These are phyloP conservation scores for Penicillium hordei DNA, from an alignment of 2,329 filamentous ascomycete species.

Conservation along the genomic window DNA sequence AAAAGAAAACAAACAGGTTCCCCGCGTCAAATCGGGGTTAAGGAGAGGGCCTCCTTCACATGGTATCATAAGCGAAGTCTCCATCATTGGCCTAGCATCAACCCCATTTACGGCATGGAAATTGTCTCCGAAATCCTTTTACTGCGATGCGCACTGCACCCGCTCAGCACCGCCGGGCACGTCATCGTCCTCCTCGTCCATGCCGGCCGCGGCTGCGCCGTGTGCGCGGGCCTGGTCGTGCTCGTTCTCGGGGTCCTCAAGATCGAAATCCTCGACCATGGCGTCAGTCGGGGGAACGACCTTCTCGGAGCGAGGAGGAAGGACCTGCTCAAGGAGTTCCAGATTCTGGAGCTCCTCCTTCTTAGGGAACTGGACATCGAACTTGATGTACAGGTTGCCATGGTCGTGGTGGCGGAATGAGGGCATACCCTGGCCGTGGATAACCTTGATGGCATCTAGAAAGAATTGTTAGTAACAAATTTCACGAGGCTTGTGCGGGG, in stretches of 20 bases:
- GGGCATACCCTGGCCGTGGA: slow-evolving; percentile 97
- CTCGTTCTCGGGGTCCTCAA: slow-evolving; percentile 80
- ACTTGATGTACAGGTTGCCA: slow-evolving; percentile 96
- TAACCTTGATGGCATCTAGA: slow-evolving; percentile 83
- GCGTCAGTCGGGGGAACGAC: slow-evolving; percentile 72
- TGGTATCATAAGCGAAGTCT: slow-evolving; percentile 41
- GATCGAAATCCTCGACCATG: slow-evolving; percentile 85
- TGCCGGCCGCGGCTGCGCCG: slow-evolving; percentile 56
- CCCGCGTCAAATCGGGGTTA: slow-evolving; percentile 22
- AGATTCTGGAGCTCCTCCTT: slow-evolving; percentile 69
- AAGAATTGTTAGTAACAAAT: slow-evolving; percentile 13
- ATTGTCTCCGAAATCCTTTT: slow-evolving; percentile 26
- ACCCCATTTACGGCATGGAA: slow-evolving; percentile 15
- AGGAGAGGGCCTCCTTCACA: slow-evolving; percentile 24
- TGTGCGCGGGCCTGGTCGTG: slow-evolving; percentile 65
- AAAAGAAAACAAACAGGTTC: slow-evolving; percentile 27
- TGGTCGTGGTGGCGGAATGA: slow-evolving; percentile 91
- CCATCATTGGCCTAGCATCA: slow-evolving; percentile 30
- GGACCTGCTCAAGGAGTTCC: slow-evolving; percentile 74
- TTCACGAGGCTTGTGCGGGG: not conserved
- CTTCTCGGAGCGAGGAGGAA: slow-evolving; percentile 70
- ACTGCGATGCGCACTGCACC: slow-evolving; percentile 55
- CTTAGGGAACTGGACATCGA: slow-evolving; percentile 94
- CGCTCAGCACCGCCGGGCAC: slow-evolving; percentile 51
- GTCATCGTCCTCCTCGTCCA: slow-evolving; percentile 71